Base-by-base conservation (phyloP, 1,139 yeast genomes). In the Pichia sp. region DNA sequence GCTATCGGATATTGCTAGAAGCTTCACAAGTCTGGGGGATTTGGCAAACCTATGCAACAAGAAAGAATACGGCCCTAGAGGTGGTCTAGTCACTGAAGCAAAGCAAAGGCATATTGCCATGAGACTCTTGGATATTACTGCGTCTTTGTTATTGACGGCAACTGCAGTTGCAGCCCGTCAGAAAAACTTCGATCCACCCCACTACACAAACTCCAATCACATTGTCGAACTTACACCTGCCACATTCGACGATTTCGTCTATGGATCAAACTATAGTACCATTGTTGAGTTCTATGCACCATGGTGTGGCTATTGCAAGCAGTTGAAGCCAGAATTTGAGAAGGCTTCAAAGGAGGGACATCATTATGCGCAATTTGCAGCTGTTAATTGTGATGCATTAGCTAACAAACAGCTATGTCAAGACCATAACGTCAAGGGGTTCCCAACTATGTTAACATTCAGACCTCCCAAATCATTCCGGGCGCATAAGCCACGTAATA, bases 241-340 rank as follows among this genome's bases (percentile, higher is more conserved):
- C 14, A 76, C 63, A 32, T 87, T 88, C 54, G 74, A 78, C 41
- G 69, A 72, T 44, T 80, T 77, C 33, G 76, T 88, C 4, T 66
- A 75, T 33, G 59, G 64, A 27, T 67, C 93, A 7, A 85, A 86
- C 55, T 83, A 85, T 49, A 81, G 94, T 3, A 63, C 95, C 3
- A 64, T 88, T 6, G 93, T 91, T 15, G 88, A 87, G 59, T 91
- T 88, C 56, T 91, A 91, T 57, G 97, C 97, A 5, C 97, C 97
- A 26, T 91, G 97, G 97, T 91, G 97, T 64, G 87, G 88, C 1
- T 76, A 81, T 53, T 82, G 93, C 51, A 67, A 73, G 45, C 69
- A 74, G 42, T 57, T 82, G 41, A 67, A 69, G 44, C 72, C 74
- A 3, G 66, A 74, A 1, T 81, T 67, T 55, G 64, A 66, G 39